Percentiles rank a stretch among this genome's conserved stretches.
phyloP scores from a whole-genome alignment of 1,139 yeast species.

The Suhomyces ambrosiae region DNA sequence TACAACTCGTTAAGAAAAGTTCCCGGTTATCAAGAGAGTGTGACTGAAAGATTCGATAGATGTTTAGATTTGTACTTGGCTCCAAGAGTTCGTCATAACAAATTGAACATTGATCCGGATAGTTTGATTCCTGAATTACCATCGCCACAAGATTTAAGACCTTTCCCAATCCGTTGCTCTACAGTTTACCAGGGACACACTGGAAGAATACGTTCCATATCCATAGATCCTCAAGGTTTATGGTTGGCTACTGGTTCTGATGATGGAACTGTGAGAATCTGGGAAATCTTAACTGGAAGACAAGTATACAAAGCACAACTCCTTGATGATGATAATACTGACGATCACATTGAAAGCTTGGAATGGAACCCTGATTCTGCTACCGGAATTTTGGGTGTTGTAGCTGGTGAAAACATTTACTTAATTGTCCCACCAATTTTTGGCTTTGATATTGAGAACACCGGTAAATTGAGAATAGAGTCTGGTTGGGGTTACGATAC shows the following conservation, averaged over 20 bases:
- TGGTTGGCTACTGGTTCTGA: slow-evolving; percentile 98
- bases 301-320: slow-evolving; percentile 73
- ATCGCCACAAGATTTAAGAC: slow-evolving; percentile 93
- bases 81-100: slow-evolving; percentile 91
- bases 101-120: slow-evolving; percentile 93
- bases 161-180: slow-evolving; percentile 95
- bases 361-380: slow-evolving; percentile 88
- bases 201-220: slow-evolving; percentile 78
- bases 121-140: slow-evolving; percentile 95
- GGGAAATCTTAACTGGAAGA: slow-evolving; percentile 97
- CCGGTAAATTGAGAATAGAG: slow-evolving; percentile 77
- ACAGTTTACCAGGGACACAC: slow-evolving; percentile 82
- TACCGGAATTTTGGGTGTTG: slow-evolving; percentile 77
- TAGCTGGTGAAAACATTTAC: slow-evolving; percentile 80
- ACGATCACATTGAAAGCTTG: slow-evolving; percentile 78
- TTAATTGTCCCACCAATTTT: slow-evolving; percentile 87
- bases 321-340: slow-evolving; percentile 54
- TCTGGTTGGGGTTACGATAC: slow-evolving; percentile 92
- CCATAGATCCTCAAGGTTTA: slow-evolving; percentile 86
- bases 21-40: slow-evolving; percentile 85
- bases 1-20: slow-evolving; percentile 82
- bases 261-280: slow-evolving; percentile 91
- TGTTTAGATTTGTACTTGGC: slow-evolving; percentile 92
- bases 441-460: slow-evolving; percentile 84
- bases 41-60: slow-evolving; percentile 92